Conservation (phyloP, 2,329 filamentous ascomycete genomes). For the Eurotiales sp. region DNA sequence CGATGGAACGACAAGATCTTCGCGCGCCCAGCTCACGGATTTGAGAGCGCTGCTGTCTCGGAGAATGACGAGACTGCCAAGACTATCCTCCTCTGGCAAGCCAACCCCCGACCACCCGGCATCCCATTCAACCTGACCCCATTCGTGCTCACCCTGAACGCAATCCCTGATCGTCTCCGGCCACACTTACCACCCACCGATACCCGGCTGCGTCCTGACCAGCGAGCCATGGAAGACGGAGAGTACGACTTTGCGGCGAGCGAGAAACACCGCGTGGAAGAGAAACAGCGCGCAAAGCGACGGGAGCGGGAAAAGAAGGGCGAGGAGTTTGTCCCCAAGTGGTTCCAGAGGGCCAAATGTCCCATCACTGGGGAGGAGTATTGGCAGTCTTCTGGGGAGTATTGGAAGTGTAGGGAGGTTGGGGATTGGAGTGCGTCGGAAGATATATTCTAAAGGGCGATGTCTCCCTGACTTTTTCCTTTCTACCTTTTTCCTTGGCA, state of each 20-base stretch:
- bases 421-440: constrained; percentile 68
- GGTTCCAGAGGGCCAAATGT: constrained; percentile 74
- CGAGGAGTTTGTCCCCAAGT: constrained; percentile 77
- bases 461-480: not conserved
- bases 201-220: constrained; percentile 86
- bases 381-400: constrained; percentile 85
- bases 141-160: constrained; percentile 92
- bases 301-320: constrained; percentile 70
- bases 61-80: constrained; percentile 61
- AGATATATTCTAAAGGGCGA: constrained; percentile 60
- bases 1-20: constrained; percentile 98
- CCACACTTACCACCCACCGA: constrained; percentile 85
- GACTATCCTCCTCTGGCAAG: constrained; percentile 91
- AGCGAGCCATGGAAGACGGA: constrained; percentile 98
- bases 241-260: constrained; percentile 87
- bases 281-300: constrained; percentile 78
- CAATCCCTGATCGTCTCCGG: constrained; percentile 75
- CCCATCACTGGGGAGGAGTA: constrained; percentile 80
- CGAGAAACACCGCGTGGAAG: constrained; percentile 92
- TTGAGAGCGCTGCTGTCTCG: constrained; percentile 62
- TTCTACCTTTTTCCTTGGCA: not conserved
- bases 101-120: constrained; percentile 70
- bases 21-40: constrained; percentile 86
- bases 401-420: constrained; percentile 70
- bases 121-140: constrained; percentile 97